phyloP scores from a whole-genome alignment of 371 early-diverging fungal genomes.

The Actinomortierella ambigua region DNA sequence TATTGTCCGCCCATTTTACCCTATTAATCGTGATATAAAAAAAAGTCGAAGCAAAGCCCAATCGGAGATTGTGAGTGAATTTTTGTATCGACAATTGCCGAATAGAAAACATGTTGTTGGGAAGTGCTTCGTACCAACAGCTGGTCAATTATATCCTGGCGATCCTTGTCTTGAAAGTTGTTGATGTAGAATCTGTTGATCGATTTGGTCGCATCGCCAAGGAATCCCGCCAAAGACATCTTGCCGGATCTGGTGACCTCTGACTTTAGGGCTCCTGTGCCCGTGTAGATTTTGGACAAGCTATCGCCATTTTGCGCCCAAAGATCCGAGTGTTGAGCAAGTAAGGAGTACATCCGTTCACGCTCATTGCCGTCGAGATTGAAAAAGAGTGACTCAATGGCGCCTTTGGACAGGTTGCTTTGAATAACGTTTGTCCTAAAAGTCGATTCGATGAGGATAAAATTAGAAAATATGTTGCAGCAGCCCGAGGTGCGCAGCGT shows the following conservation, averaged over 20 bases:
- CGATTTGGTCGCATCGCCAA: slow-evolving; percentile 93
- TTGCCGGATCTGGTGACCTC: slow-evolving; percentile 92
- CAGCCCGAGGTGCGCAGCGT: slow-evolving; percentile 1
- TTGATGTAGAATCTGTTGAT: slow-evolving; percentile 92
- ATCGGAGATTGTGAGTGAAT: neutral
- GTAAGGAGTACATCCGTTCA: slow-evolving; percentile 32
- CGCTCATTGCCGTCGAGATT: slow-evolving; percentile 25
- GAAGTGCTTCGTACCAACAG: slow-evolving; percentile 70
- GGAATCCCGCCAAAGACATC: slow-evolving; percentile 73
- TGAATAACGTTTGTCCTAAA: slow-evolving; percentile 69
- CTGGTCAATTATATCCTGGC: slow-evolving; percentile 90
- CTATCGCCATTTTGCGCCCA: slow-evolving; percentile 98
- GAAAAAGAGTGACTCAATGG: slow-evolving; percentile 24
- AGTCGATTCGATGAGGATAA: neutral
- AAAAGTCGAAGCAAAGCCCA: too few relatives aligned
- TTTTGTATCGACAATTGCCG: neutral
- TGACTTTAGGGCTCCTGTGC: slow-evolving; percentile 97
- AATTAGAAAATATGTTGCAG: neutral
- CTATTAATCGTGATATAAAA: slow-evolving; percentile 36
- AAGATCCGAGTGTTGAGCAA: slow-evolving; percentile 64
- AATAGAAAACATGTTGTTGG: slow-evolving; percentile 14
- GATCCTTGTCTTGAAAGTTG: slow-evolving; percentile 89
- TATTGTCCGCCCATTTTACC: slow-evolving; percentile 64
- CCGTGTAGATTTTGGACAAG: slow-evolving; percentile 95
- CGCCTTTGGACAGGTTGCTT: slow-evolving; percentile 43